Base-by-base conservation (phyloP, 441 rosid species). In the Rhodomyrtus psidioides region DNA sequence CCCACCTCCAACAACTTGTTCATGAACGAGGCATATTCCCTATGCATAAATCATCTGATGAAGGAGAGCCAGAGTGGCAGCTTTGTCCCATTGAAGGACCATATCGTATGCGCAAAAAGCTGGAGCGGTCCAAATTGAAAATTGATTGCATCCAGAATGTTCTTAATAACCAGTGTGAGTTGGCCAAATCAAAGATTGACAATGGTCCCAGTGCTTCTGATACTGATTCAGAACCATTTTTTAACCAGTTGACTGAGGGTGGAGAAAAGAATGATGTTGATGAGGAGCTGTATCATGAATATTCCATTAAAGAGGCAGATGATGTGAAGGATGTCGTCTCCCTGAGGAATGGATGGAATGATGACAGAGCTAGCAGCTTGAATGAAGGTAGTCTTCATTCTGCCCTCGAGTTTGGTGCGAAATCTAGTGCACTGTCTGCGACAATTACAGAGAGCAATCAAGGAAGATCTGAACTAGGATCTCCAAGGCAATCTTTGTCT, bases 61-160 rank as follows among this genome's bases (percentile, higher is more conserved):
- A 88, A 87, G 96, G 92, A 88, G 96, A 97, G 90, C 95, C 95
- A 60, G 96, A 94, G 85, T 98, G 99, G 99, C 99, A 97, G 95
- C 99, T 98, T 89, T 97, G 99, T 93, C 98, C 98, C 54, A 97
- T 98, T 88, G 99, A 97, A 94, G 99, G 99, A 85, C 99, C 99
- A 53, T 98, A 98, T 90, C 94, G 99, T 91, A 98, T 95, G 99
- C 99, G 99, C 57, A 98, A 98, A 90, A 98, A 96, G 94, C 98
- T 98, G 89, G 99, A 95, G 89, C 95, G 94, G 84, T 94, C 95
- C 94, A 95, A 92, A 87, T 92, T 95, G 90, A 95, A 85, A 91
- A 95, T 97, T 88, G 98, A 96, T 82, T 94, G 98, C 86, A 92
- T 98, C 87, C 98, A 95, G 87, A 94, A 94, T 92, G 98, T 94